These are phyloP conservation scores for Hanseniaspora meyeri DNA, from an alignment of 805 yeast species.

Conservation along the genomic window DNA sequence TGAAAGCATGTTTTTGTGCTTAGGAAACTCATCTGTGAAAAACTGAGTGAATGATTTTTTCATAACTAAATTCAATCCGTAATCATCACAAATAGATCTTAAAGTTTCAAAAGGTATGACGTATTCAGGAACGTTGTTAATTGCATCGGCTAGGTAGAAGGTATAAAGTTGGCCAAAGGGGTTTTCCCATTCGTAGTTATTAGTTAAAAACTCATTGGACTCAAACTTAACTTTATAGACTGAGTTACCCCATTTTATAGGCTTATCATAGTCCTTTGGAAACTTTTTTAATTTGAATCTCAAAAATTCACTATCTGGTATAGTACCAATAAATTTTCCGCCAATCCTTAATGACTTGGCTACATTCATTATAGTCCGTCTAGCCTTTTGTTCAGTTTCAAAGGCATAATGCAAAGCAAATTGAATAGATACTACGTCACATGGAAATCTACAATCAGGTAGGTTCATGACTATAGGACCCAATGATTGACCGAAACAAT, in stretches of 20 bases:
- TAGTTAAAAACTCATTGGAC: constrained; percentile 50
- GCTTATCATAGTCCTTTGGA: constrained; percentile 38
- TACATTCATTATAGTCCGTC: constrained; percentile 60
- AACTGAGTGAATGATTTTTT: constrained; percentile 71
- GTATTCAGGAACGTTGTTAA: constrained; percentile 91
- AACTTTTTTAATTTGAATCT: constrained; percentile 47
- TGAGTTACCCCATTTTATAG: constrained; percentile 64
- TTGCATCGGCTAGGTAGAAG: constrained; percentile 80
- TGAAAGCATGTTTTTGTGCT: constrained; percentile 44
- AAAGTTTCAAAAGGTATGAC: constrained; percentile 89
- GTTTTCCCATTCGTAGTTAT: constrained; percentile 55
- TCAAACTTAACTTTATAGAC: constrained; percentile 73
- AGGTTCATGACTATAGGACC: constrained; percentile 58
- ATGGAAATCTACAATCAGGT: constrained; percentile 59
- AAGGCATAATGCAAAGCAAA: constrained; percentile 93
- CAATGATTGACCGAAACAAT: constrained; percentile 63
- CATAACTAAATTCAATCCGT: constrained; percentile 57
- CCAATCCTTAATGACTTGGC: constrained; percentile 65
- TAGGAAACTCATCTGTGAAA: constrained; percentile 67
- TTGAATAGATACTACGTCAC: constrained; percentile 80
- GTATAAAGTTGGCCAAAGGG: constrained; percentile 77
- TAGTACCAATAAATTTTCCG: constrained; percentile 85
- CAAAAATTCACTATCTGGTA: constrained; percentile 81
- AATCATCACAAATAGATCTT: constrained; percentile 72
- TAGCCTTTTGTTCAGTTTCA: constrained; percentile 68